These are phyloP conservation scores for Microdochium paspali DNA, from an alignment of 2,329 filamentous ascomycete genomes.

Conservation along the genomic window DNA sequence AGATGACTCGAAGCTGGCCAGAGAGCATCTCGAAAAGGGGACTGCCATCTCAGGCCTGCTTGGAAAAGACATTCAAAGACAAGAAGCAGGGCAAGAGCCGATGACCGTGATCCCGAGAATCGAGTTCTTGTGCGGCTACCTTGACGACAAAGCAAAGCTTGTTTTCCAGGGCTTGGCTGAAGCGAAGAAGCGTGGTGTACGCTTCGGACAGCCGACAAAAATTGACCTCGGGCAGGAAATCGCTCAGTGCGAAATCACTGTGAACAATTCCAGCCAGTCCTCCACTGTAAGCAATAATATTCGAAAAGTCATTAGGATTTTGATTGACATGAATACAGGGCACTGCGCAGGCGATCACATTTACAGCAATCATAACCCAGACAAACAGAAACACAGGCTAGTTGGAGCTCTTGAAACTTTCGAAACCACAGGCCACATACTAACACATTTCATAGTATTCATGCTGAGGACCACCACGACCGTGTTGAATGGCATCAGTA, in stretches of 20 bases:
- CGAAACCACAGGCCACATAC: not conserved
- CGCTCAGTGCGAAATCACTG: conserved; percentile 46
- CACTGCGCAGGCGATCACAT: conserved; percentile 22
- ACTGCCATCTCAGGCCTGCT: conserved; percentile 37
- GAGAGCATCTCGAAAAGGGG: conserved; percentile 32
- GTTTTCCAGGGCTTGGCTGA: conserved; percentile 62
- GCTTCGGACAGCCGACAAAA: conserved; percentile 48
- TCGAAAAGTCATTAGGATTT: not conserved
- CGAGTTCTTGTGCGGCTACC: conserved; percentile 51
- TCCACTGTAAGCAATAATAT: conserved; percentile 18
- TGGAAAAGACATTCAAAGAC: conserved; percentile 35
- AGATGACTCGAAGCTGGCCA: conserved; percentile 40
- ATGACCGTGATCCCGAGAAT: conserved; percentile 48
- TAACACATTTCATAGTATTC: conserved; percentile 31
- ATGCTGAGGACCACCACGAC: conserved; percentile 44
- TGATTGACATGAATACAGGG: conserved; percentile 17
- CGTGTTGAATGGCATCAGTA: conserved; percentile 51
- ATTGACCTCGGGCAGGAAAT: conserved; percentile 33
- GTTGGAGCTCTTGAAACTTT: conserved; percentile 1
- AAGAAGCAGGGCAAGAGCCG: conserved; percentile 33
- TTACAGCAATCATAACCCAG: conserved; percentile 32
- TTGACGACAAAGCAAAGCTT: conserved; percentile 46
- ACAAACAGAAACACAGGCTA: conserved; percentile 24
- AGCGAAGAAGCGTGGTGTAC: conserved; percentile 57
- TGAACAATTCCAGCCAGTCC: conserved; percentile 29